Conservation (phyloP, 1,139 yeast species). For the Saccharomycopsis phalli region DNA sequence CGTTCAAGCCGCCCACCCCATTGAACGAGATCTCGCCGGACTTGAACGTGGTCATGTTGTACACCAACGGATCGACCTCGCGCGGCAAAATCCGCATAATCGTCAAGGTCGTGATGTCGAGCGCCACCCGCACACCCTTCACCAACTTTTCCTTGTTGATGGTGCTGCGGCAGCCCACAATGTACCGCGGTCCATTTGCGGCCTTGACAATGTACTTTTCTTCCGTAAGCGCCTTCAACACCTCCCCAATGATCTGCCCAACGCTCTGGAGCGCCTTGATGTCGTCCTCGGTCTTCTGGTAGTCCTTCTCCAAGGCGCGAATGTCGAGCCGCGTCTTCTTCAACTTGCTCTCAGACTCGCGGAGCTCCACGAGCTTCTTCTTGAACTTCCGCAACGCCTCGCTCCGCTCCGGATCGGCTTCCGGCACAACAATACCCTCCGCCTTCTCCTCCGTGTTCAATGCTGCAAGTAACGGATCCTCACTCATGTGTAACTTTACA, state of each 20-base stretch:
- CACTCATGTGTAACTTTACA: slow-evolving; percentile 36
- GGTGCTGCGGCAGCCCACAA: slow-evolving; percentile 94
- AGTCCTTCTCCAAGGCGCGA: slow-evolving; percentile 75
- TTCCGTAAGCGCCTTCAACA: slow-evolving; percentile 88
- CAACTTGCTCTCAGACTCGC: slow-evolving; percentile 89
- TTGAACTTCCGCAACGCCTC: slow-evolving; percentile 74
- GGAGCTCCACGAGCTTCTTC: slow-evolving; percentile 82
- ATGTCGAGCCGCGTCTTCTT: slow-evolving; percentile 78
- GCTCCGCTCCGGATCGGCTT: slow-evolving; percentile 63
- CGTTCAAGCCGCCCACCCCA: slow-evolving; percentile 94
- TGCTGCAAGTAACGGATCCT: slow-evolving; percentile 72
- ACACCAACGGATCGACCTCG: slow-evolving; percentile 96
- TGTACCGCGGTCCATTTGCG: slow-evolving; percentile 94
- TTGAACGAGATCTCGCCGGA: slow-evolving; percentile 94
- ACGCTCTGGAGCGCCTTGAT: slow-evolving; percentile 95
- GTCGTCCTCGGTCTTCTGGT: slow-evolving; percentile 91
- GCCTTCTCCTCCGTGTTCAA: slow-evolving; percentile 37
- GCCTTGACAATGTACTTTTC: slow-evolving; percentile 96
- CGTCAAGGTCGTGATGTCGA: slow-evolving; percentile 96
- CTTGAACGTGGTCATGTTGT: slow-evolving; percentile 96
- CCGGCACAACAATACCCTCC: slow-evolving; percentile 20
- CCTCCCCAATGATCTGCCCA: slow-evolving; percentile 97
- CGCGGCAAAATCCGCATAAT: slow-evolving; percentile 96
- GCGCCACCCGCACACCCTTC: slow-evolving; percentile 93
- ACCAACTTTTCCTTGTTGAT: slow-evolving; percentile 75